Conservation (phyloP, 208 protist species). For the Leishmania major region DNA sequence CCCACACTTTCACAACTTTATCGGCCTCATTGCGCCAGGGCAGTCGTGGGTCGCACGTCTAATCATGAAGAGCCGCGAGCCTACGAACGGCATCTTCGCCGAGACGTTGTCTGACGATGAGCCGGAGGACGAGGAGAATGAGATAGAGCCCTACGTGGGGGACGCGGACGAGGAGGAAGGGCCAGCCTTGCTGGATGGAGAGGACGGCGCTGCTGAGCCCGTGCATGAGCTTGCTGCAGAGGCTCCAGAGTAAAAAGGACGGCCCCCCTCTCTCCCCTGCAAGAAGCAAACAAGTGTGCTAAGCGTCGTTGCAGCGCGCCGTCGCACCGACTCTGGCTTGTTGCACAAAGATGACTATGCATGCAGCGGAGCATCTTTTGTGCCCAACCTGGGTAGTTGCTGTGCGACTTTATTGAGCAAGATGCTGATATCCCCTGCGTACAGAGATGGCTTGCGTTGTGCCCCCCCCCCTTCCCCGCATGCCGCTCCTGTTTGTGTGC, state of each 20-base stretch:
- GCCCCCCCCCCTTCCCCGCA: neutral
- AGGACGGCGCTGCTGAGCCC: neutral
- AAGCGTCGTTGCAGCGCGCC: neutral
- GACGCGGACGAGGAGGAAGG: slow-evolving; percentile 24
- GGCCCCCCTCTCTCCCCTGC: neutral
- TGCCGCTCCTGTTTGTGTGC: neutral
- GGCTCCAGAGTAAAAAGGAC: neutral
- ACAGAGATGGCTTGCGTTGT: neutral
- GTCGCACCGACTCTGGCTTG: neutral
- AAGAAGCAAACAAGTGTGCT: neutral
- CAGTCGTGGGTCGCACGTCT: slow-evolving; percentile 87
- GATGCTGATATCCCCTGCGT: neutral
- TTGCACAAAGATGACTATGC: neutral
- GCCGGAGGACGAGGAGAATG: slow-evolving; percentile 25
- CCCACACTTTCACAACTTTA: slow-evolving; percentile 82
- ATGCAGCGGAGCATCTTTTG: neutral
- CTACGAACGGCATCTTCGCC: slow-evolving; percentile 77
- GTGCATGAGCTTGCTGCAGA: neutral
- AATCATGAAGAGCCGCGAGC: slow-evolving; percentile 50
- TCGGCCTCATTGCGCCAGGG: slow-evolving; percentile 82
- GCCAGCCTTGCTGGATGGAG: neutral
- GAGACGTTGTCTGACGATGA: slow-evolving; percentile 66
- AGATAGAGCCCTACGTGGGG: slow-evolving; percentile 24
- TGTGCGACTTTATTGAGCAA: neutral
- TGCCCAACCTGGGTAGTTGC: neutral